These are phyloP conservation scores for Abrus pulchellus DNA, from an alignment of 306 rosid species.

Conservation along the genomic window DNA sequence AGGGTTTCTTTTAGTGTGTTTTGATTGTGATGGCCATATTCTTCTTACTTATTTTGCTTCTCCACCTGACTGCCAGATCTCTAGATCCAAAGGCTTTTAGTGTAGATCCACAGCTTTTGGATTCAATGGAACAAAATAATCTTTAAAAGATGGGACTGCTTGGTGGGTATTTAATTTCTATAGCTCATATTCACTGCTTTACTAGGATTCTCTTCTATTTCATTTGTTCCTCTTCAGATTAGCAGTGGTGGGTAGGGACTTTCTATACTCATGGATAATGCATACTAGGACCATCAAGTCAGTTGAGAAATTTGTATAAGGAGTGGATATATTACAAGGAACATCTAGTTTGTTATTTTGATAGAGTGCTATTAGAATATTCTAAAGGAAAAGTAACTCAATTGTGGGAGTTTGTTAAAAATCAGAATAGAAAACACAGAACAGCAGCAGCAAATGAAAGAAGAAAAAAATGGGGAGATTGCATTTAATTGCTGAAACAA, in stretches of 20 bases:
- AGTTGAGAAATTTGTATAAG: conserved; percentile 20
- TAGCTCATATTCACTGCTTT: not conserved
- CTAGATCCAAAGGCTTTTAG: conserved; percentile 22
- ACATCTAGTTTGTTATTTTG: conserved; percentile 3
- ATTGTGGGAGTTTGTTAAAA: no score
- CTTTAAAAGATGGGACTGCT: conserved; percentile 1
- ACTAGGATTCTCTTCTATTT: conserved; percentile 4
- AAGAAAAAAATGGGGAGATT: not conserved
- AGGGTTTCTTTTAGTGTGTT: conserved; percentile 16
- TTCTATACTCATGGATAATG: not conserved
- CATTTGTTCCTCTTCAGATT: conserved; percentile 3
- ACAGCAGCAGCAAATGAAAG: no score
- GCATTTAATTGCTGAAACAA: no score
- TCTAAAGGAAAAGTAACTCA: conserved; percentile 14
- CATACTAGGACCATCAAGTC: conserved; percentile 3
- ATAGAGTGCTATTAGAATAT: not conserved
- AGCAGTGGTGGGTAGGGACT: not conserved
- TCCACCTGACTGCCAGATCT: conserved; percentile 28
- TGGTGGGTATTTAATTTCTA: conserved; percentile 8
- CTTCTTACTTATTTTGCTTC: conserved; percentile 28
- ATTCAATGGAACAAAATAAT: not conserved
- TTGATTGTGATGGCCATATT: conserved; percentile 22
- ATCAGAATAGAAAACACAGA: no score
- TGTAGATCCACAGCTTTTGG: not conserved
- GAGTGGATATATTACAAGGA: conserved; percentile 13